Percentiles rank a stretch among this genome's conserved stretches.
Evolutionary conservation across 805 yeast species (phyloP).

Genomic region (Jamesozyma rosinii): DNA sequence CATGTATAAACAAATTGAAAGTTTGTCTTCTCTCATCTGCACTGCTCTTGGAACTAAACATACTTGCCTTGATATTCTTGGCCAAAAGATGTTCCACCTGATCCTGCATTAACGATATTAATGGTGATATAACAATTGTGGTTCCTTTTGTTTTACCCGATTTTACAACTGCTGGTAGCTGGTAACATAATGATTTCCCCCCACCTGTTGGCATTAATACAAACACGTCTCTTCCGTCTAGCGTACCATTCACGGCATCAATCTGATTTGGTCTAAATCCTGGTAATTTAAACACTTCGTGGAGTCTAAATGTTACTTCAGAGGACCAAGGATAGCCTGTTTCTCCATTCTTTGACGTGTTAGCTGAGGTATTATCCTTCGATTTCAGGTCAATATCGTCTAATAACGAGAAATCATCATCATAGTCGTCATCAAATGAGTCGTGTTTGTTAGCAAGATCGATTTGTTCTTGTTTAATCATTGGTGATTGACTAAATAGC

Average conservation of each 20-base stretch:
- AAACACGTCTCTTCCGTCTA: conserved; percentile 76
- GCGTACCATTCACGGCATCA: conserved; percentile 75
- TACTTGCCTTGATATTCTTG: conserved; percentile 69
- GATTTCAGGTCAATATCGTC: conserved; percentile 6
- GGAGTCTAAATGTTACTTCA: conserved; percentile 56
- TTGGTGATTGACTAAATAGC: conserved; percentile 4
- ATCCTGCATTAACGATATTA: conserved; percentile 95
- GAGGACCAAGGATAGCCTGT: conserved; percentile 45
- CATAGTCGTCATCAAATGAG: conserved; percentile 7
- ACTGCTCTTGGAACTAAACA: conserved; percentile 74
- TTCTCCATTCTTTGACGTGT: background rate
- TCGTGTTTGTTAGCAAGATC: background rate
- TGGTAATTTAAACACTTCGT: conserved; percentile 50
- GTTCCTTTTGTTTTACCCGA: conserved; percentile 75
- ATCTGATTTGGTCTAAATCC: conserved; percentile 76
- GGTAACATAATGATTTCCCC: conserved; percentile 94
- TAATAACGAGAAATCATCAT: conserved; percentile 20
- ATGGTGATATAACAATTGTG: conserved; percentile 88
- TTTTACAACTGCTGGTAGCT: conserved; percentile 78
- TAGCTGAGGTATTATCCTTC: background rate
- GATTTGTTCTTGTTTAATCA: conserved; percentile 9
- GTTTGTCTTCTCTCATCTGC: conserved; percentile 56
- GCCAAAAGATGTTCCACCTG: conserved; percentile 76
- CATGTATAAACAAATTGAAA: conserved; percentile 53
- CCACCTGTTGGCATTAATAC: conserved; percentile 99